phyloP scores from a whole-genome alignment of 352 stramenopile species.

The Pythium utonaiense region DNA sequence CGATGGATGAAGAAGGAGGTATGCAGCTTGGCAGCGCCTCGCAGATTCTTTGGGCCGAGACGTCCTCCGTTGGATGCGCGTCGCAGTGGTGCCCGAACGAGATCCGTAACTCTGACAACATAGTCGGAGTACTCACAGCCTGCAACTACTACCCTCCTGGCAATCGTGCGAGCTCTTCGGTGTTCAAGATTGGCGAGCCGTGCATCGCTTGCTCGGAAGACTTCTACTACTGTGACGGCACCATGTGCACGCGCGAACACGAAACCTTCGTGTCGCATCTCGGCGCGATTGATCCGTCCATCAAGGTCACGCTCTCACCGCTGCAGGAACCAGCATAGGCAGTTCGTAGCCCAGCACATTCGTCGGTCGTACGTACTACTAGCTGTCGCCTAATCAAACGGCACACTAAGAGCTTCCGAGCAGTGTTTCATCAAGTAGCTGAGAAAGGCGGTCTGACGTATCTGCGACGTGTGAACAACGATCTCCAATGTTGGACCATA shows the following conservation, averaged over 20 bases:
- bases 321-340: neutral
- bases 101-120: neutral
- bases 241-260: slow-evolving; percentile 15
- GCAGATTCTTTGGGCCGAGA: slow-evolving; percentile 19
- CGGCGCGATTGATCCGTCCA: slow-evolving; percentile 8
- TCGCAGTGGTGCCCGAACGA: slow-evolving; percentile 20
- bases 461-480: too few relatives aligned
- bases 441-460: too few relatives aligned
- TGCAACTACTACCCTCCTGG: slow-evolving; percentile 23
- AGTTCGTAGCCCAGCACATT: too few relatives aligned
- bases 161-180: slow-evolving; percentile 3
- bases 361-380: too few relatives aligned
- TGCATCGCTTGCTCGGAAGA: slow-evolving; percentile 9
- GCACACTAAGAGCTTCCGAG: too few relatives aligned
- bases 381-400: too few relatives aligned
- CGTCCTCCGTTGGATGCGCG: slow-evolving; percentile 13
- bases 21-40: slow-evolving; percentile 17
- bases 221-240: slow-evolving; percentile 12
- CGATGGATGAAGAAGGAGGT: slow-evolving; percentile 6
- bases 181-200: slow-evolving; percentile 15
- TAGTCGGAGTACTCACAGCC: slow-evolving; percentile 14
- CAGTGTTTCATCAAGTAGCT: too few relatives aligned
- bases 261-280: slow-evolving; percentile 12
- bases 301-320: neutral
- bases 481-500: too few relatives aligned